Percentiles rank a stretch among this genome's conserved stretches.
Evolutionary conservation across 441 rosid genomes (phyloP).

Genomic region (Croton setiger): DNA sequence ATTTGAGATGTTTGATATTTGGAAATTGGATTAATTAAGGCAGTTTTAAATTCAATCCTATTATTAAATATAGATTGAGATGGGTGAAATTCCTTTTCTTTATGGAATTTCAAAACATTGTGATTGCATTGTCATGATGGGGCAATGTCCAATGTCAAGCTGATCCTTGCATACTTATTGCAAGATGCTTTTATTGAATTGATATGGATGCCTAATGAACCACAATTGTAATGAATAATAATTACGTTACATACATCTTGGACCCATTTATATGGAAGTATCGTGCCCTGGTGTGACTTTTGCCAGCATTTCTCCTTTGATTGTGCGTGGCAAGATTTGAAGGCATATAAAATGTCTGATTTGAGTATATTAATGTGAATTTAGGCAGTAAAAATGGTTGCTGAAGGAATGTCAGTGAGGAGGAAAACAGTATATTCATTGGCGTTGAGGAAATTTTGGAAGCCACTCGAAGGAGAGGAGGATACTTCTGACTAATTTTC

Average conservation of each 20-base stretch:
- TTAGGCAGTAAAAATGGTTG: constrained; percentile 84
- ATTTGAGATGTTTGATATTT: neutral
- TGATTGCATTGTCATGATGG: too few relatives aligned
- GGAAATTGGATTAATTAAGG: neutral
- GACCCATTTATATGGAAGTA: neutral
- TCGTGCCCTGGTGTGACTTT: neutral
- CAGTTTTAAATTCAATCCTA: neutral
- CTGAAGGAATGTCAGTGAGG: constrained; percentile 62
- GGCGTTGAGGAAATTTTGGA: constrained; percentile 69
- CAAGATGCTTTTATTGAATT: neutral
- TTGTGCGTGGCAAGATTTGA: constrained; percentile 11
- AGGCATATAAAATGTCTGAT: neutral
- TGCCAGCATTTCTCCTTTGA: neutral
- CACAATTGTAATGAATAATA: neutral
- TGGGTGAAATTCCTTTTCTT: neutral
- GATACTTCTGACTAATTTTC: constrained; percentile 30
- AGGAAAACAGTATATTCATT: constrained; percentile 67
- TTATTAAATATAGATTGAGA: neutral
- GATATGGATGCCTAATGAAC: neutral
- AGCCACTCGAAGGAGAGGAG: constrained; percentile 39
- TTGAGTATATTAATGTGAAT: constrained; percentile 9
- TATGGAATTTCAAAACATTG: too few relatives aligned
- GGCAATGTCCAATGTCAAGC: neutral
- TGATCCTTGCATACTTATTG: neutral
- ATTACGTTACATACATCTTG: neutral